Evolutionary conservation across 371 early-diverging fungal species (phyloP), one percentile per base, ranked within the genome.

Genomic region (Mucor saturninus): DNA sequence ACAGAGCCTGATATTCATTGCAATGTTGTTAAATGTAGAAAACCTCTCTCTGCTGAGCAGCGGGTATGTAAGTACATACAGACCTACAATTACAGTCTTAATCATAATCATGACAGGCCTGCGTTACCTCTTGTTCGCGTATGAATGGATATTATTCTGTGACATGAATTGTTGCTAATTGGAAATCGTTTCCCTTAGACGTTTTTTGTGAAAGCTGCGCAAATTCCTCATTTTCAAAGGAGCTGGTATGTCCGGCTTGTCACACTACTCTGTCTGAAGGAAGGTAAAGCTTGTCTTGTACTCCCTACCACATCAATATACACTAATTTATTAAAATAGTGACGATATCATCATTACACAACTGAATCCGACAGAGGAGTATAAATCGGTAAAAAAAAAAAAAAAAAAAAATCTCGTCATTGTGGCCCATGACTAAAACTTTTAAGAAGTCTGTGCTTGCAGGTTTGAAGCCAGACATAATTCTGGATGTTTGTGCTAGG

Each of bases 61-160:
- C 68, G 74, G 62, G 81, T 75, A 67, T 62, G 28, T 32, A 38
- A 32, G 3, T 2, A 31, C 13, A 11, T n/a, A 35, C 5, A 26
- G 13, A 29, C 1, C 29, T n/a, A 1, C 55, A 26, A 32, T 55
- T 50, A n/a, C 46, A n/a, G 31, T 45, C 38, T 53, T 10, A 56
- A 42, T 49, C n/a, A 59, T 37, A 32, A 48, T 59, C 21, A 21
- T 21, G 21, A 40, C 53, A 84, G 78, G 92, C 88, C 26, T 87
- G 86, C 62, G 84, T 91, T 39, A 92, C 92, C 14, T 88, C 89
- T 4, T 92, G 92, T 67, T 89, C 90, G 21, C 92, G 91, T 90
- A 81, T 15, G 10, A 21, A 21, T 21, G 21, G 21, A 21, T 21
- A 21, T 10, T 42, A 30, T 37, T 29, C 32, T 10, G 55, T 38